A percentile compares a stretch with the other conserved stretches of the same genome.
Evolutionary conservation across 352 stramenopile genomes (phyloP).

Genomic region (Stephanocyclus meneghinianus): DNA sequence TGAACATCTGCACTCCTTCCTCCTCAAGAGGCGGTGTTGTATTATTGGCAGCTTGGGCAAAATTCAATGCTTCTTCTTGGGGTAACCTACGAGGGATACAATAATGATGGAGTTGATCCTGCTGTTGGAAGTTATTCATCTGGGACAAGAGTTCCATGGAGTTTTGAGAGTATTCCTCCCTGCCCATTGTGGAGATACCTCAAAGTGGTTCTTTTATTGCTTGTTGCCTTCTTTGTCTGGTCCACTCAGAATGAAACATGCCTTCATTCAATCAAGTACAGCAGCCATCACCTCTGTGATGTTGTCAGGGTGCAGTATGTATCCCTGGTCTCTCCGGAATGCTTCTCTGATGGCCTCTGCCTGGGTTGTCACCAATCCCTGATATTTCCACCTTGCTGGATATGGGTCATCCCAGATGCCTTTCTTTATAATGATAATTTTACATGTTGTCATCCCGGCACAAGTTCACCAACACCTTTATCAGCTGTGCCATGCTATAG

Average conservation of each 20-base stretch:
- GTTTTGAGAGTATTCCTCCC: constrained; percentile 7
- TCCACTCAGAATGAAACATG: constrained; percentile 13
- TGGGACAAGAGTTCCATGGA: constrained; percentile 8
- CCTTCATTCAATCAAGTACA: background rate
- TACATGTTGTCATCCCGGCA: background rate
- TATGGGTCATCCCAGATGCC: constrained; percentile 12
- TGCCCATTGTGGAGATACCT: constrained; percentile 6
- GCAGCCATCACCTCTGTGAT: background rate
- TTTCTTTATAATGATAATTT: constrained; percentile 10
- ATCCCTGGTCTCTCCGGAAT: background rate
- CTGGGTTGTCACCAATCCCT: background rate
- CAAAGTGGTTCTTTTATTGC: background rate
- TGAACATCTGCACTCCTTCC: too few relatives aligned
- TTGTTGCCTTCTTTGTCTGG: background rate
- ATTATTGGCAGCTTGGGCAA: too few relatives aligned
- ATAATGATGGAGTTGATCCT: background rate
- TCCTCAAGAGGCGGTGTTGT: background rate
- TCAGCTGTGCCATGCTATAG: constrained; percentile 19
- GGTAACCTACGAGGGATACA: background rate
- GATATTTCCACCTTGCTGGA: constrained; percentile 11
- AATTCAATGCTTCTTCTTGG: background rate
- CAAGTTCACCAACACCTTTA: constrained; percentile 2
- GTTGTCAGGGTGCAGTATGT: background rate
- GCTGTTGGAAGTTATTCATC: constrained; percentile 5
- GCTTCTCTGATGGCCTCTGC: background rate